A percentile compares a stretch with the other conserved stretches of the same genome.
Conservation (phyloP, 768 basidiomycete genomes). For the Aureoboletus auriporus region DNA sequence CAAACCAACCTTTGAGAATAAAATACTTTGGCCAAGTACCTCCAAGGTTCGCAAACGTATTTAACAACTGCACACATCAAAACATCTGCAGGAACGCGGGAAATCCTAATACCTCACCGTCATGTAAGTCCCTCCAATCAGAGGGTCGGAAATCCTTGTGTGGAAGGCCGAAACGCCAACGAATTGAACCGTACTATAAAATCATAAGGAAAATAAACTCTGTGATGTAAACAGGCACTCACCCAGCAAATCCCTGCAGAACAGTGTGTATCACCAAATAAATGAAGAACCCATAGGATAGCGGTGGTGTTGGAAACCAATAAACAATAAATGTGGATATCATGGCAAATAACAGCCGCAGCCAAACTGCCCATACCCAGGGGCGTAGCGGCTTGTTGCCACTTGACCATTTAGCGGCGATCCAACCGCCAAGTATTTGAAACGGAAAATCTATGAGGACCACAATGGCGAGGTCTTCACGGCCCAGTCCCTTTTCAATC, state of each 20-base stretch:
- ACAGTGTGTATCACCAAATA: slow-evolving; percentile 82
- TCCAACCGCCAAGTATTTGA: slow-evolving; percentile 92
- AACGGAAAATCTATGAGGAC: slow-evolving; percentile 98
- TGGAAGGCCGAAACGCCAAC: slow-evolving; percentile 99
- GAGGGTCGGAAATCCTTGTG: slow-evolving; percentile 90
- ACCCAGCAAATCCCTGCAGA: slow-evolving; percentile 81
- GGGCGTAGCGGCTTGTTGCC: slow-evolving; percentile 77
- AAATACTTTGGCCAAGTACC: slow-evolving; percentile 99
- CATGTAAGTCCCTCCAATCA: slow-evolving; percentile 99
- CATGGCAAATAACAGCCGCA: slow-evolving; percentile 69
- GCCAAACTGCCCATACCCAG: slow-evolving; percentile 92
- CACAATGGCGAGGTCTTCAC: slow-evolving; percentile 93
- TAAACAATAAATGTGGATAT: slow-evolving; percentile 75
- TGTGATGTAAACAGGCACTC: slow-evolving; percentile 27
- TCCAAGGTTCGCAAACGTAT: slow-evolving; percentile 94
- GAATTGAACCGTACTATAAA: slow-evolving; percentile 88
- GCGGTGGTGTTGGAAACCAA: slow-evolving; percentile 77
- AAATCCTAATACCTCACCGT: slow-evolving; percentile 55
- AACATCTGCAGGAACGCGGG: slow-evolving; percentile 1
- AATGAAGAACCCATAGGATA: slow-evolving; percentile 72
- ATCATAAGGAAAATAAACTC: slow-evolving; percentile 1
- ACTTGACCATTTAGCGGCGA: slow-evolving; percentile 87
- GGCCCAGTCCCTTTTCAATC: slow-evolving; percentile 93
- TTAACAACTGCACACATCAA: slow-evolving; percentile 60
- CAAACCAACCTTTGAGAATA: slow-evolving; percentile 72